Evolutionary conservation across 202 grass and related monocot genomes (phyloP).

Genomic region (Schoenoplectus triqueter): DNA sequence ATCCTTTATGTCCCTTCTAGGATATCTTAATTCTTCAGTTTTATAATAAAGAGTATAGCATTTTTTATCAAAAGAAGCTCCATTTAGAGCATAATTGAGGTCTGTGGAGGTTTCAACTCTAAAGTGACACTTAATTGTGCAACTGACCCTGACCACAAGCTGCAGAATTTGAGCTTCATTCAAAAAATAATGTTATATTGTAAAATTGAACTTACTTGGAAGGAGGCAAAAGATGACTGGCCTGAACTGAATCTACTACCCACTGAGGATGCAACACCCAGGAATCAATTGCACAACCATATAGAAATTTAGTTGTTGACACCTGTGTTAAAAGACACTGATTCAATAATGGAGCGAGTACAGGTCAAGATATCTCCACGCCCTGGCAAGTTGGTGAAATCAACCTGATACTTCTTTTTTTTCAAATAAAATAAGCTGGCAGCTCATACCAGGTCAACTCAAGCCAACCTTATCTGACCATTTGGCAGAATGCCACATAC

Average conservation of each 20-base stretch:
- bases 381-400: neutral
- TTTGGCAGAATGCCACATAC: neutral
- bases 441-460: neutral
- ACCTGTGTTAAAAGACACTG: slow-evolving; percentile 57
- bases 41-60: neutral
- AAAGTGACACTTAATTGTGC: neutral
- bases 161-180: neutral
- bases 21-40: neutral
- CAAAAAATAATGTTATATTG: slow-evolving; percentile 14
- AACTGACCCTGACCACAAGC: neutral
- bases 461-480: neutral
- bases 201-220: slow-evolving; percentile 62
- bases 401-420: neutral
- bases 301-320: slow-evolving; percentile 82
- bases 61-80: neutral
- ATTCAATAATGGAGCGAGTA: neutral
- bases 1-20: neutral
- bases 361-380: neutral
- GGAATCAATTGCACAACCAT: slow-evolving; percentile 81
- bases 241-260: slow-evolving; percentile 72
- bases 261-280: slow-evolving; percentile 71
- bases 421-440: neutral
- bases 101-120: neutral
- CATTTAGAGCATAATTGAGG: neutral
- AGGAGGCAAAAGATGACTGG: slow-evolving; percentile 55